Conservation (phyloP, 768 basidiomycete genomes). For the Amanita subjunquillea region DNA sequence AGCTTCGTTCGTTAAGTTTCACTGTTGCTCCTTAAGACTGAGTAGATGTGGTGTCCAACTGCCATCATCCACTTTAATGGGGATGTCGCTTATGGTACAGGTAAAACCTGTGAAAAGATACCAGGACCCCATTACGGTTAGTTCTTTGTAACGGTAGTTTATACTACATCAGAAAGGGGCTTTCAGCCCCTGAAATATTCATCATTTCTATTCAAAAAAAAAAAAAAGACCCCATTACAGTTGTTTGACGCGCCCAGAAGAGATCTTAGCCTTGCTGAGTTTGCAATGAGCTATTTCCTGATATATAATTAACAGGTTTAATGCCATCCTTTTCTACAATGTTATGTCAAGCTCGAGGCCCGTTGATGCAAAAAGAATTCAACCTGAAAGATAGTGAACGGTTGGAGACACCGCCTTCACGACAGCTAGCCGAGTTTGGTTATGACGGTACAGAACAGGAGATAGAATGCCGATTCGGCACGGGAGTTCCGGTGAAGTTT, state of each 20-base stretch:
- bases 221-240: slow-evolving; percentile 23
- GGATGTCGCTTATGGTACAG: slow-evolving; percentile 23
- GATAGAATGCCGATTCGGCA: neutral
- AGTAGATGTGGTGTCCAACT: slow-evolving; percentile 17
- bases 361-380: neutral
- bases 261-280: slow-evolving; percentile 10
- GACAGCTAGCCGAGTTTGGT: neutral
- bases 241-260: slow-evolving; percentile 13
- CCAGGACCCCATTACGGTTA: too few species aligned
- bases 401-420: neutral
- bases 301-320: neutral
- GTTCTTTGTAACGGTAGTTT: too few species aligned
- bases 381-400: neutral
- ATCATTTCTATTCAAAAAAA: too few species aligned
- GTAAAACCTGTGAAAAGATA: too few species aligned
- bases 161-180: too few species aligned
- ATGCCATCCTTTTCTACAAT: neutral
- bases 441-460: neutral
- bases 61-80: slow-evolving; percentile 19
- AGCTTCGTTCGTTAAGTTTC: neutral
- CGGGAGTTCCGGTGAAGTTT: too few species aligned
- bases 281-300: too few species aligned
- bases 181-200: too few species aligned
- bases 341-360: neutral
- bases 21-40: neutral